These are phyloP conservation scores for Pestalotiopsis sp. DNA, from an alignment of 2,329 filamentous ascomycete species.

Conservation along the genomic window DNA sequence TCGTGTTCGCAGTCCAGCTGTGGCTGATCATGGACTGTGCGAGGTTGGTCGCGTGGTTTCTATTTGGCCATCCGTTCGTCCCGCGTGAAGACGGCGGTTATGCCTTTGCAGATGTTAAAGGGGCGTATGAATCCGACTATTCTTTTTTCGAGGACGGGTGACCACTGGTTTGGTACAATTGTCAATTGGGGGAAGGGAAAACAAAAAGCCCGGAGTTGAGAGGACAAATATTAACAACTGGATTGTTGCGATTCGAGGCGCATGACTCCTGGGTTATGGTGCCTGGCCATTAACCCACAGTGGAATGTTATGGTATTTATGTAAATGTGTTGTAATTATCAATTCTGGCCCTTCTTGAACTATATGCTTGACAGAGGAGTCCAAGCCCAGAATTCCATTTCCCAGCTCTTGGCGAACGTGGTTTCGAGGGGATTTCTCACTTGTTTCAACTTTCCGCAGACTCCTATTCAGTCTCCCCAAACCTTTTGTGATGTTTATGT, in stretches of 20 bases:
- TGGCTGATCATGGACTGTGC: neutral
- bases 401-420: too few relatives aligned
- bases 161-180: neutral
- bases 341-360: neutral
- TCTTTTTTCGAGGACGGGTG: neutral
- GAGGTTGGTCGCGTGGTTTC: neutral
- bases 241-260: constrained; percentile 3
- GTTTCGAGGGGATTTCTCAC: too few relatives aligned
- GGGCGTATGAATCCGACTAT: neutral
- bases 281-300: neutral
- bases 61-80: neutral
- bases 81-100: neutral
- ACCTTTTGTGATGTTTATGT: too few relatives aligned
- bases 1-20: neutral
- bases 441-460: too few relatives aligned
- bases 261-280: neutral
- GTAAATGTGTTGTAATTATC: constrained; percentile 5
- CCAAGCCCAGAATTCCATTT: too few relatives aligned
- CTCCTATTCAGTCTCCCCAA: too few relatives aligned
- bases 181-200: neutral
- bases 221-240: constrained; percentile 3
- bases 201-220: constrained; percentile 1
- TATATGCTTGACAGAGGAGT: neutral
- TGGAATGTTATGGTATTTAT: neutral
- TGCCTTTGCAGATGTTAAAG: neutral